phyloP scores from a whole-genome alignment of 768 basidiomycete species.

The Lactarius akahatsu region DNA sequence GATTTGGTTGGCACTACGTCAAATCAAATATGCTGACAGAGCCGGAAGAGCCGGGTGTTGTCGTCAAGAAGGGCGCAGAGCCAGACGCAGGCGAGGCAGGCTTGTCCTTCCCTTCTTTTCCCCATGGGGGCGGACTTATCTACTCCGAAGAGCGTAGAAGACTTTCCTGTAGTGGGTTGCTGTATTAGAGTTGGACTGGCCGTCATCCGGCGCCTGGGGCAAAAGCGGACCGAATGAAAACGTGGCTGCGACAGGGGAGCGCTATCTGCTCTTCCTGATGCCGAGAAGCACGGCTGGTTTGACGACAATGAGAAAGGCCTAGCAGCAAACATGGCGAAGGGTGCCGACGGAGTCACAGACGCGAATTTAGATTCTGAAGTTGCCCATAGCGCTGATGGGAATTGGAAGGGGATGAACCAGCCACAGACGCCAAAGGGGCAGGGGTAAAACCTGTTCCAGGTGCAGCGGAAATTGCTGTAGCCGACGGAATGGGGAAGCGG shows the following conservation, averaged over 20 bases:
- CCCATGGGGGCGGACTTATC: conserved; percentile 8
- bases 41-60: background rate
- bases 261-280: conserved; percentile 3
- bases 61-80: conserved; percentile 9
- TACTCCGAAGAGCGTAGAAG: conserved; percentile 8
- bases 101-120: conserved; percentile 12
- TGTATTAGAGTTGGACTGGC: background rate
- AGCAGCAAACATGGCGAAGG: conserved; percentile 6
- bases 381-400: conserved; percentile 7
- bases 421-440: conserved; percentile 20
- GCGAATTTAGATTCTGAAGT: conserved; percentile 14
- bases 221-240: conserved; percentile 21
- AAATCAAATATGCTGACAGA: conserved; percentile 19
- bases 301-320: background rate
- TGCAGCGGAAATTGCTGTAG: conserved; percentile 35
- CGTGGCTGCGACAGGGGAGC: conserved; percentile 10
- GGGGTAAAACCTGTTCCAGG: conserved; percentile 29
- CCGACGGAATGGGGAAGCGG: conserved; percentile 34
- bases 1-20: conserved; percentile 3
- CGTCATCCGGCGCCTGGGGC: background rate
- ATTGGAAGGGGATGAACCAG: conserved; percentile 26
- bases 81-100: background rate
- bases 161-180: conserved; percentile 10
- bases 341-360: background rate
- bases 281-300: background rate